phyloP scores from a whole-genome alignment of 768 basidiomycete species.

The Lactifluus rugatus region DNA sequence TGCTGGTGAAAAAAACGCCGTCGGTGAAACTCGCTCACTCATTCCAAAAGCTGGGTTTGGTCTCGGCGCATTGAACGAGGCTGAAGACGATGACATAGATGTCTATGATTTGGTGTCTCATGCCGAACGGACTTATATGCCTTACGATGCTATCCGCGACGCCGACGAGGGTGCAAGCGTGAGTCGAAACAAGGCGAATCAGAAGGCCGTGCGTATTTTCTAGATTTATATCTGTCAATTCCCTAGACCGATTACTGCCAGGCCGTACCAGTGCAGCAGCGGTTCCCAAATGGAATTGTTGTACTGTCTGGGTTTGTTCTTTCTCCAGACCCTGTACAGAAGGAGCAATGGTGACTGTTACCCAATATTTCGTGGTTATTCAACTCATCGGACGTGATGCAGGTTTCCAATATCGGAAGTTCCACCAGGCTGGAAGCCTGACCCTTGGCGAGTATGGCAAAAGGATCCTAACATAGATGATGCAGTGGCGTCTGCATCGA shows the following conservation, averaged over 20 bases:
- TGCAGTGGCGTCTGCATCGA: constrained; percentile 29
- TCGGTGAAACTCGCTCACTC: neutral
- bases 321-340: constrained; percentile 53
- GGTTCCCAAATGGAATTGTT: constrained; percentile 66
- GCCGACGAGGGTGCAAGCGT: constrained; percentile 53
- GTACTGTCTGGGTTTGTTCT: constrained; percentile 71
- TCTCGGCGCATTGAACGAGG: constrained; percentile 83
- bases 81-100: constrained; percentile 87
- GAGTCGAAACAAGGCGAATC: constrained; percentile 14
- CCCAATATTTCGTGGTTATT: constrained; percentile 13
- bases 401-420: constrained; percentile 84
- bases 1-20: neutral
- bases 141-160: constrained; percentile 54
- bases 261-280: constrained; percentile 23
- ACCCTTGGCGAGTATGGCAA: constrained; percentile 73
- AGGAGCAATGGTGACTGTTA: constrained; percentile 54
- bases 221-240: neutral
- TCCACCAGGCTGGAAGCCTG: constrained; percentile 76
- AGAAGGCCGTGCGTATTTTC: neutral
- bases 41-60: constrained; percentile 65
- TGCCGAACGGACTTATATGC: constrained; percentile 39
- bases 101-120: constrained; percentile 50
- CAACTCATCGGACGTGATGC: constrained; percentile 15
- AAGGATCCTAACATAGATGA: constrained; percentile 32
- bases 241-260: constrained; percentile 15